A percentile compares a stretch with the other conserved stretches of the same genome.
Conservation (phyloP, 495 filamentous ascomycete species). For the Aspergillus sclerotiicarbonarius region DNA sequence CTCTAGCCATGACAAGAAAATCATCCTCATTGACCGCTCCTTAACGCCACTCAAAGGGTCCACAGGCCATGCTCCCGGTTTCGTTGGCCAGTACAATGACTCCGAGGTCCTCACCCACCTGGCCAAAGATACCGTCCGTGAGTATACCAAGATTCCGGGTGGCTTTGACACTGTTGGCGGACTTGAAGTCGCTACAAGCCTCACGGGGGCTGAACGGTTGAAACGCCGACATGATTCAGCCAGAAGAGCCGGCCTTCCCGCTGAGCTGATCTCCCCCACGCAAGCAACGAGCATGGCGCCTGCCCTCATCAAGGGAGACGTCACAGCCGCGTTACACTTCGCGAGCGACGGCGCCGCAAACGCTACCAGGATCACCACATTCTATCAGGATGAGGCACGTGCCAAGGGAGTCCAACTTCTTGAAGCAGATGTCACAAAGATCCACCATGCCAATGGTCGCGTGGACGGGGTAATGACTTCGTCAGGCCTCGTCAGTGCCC, state of each 20-base stretch:
- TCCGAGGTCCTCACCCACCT: slow-evolving; percentile 30
- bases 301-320: slow-evolving; percentile 26
- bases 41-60: slow-evolving; percentile 24
- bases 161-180: slow-evolving; percentile 33
- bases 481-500: slow-evolving; percentile 18
- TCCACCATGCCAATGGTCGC: slow-evolving; percentile 19
- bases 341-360: slow-evolving; percentile 32
- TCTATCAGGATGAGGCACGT: slow-evolving; percentile 25
- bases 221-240: slow-evolving; percentile 23
- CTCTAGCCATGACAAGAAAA: slow-evolving; percentile 17
- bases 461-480: slow-evolving; percentile 21
- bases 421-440: slow-evolving; percentile 22
- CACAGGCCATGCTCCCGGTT: slow-evolving; percentile 33
- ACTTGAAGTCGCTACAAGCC: slow-evolving; percentile 29
- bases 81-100: slow-evolving; percentile 39
- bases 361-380: slow-evolving; percentile 23
- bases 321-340: slow-evolving; percentile 23
- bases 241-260: slow-evolving; percentile 20
- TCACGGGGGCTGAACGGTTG: slow-evolving; percentile 22
- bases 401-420: slow-evolving; percentile 24
- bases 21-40: slow-evolving; percentile 28
- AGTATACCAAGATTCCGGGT: slow-evolving; percentile 28
- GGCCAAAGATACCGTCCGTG: slow-evolving; percentile 30
- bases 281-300: slow-evolving; percentile 27
- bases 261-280: slow-evolving; percentile 26